phyloP scores from a whole-genome alignment of 371 early-diverging fungal species.

The Neoconidiobolus thromboides region DNA sequence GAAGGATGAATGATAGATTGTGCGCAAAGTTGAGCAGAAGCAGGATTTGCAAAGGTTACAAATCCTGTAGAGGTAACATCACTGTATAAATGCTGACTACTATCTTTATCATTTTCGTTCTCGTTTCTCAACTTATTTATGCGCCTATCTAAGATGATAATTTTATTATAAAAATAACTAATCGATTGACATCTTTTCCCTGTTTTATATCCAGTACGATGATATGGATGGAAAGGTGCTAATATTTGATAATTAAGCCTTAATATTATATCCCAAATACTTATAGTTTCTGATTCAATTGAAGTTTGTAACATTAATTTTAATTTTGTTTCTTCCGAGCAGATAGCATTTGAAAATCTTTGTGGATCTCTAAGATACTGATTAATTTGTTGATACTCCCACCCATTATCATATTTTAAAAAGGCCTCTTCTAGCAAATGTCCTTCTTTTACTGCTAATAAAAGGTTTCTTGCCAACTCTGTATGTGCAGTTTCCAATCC shows the following conservation, averaged over 20 bases:
- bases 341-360: neutral
- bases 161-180: slow-evolving; percentile 17
- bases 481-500: slow-evolving; percentile 17
- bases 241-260: slow-evolving; percentile 4
- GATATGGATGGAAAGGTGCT: slow-evolving; percentile 10
- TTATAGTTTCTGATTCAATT: slow-evolving; percentile 3
- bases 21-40: slow-evolving; percentile 27
- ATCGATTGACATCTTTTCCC: slow-evolving; percentile 13
- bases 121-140: slow-evolving; percentile 8
- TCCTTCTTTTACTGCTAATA: slow-evolving; percentile 9
- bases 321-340: neutral
- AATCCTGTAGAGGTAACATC: slow-evolving; percentile 24
- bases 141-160: slow-evolving; percentile 16
- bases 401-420: neutral
- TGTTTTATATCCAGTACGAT: slow-evolving; percentile 8
- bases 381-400: neutral
- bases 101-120: too few species aligned
- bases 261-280: slow-evolving; percentile 9
- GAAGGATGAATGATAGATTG: slow-evolving; percentile 34
- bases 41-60: slow-evolving; percentile 34
- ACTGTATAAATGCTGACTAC: neutral
- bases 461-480: slow-evolving; percentile 15
- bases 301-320: slow-evolving; percentile 6
- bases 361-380: neutral
- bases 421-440: neutral